Conservation (phyloP, 352 stramenopile species). For the Phytophthora sp. region DNA sequence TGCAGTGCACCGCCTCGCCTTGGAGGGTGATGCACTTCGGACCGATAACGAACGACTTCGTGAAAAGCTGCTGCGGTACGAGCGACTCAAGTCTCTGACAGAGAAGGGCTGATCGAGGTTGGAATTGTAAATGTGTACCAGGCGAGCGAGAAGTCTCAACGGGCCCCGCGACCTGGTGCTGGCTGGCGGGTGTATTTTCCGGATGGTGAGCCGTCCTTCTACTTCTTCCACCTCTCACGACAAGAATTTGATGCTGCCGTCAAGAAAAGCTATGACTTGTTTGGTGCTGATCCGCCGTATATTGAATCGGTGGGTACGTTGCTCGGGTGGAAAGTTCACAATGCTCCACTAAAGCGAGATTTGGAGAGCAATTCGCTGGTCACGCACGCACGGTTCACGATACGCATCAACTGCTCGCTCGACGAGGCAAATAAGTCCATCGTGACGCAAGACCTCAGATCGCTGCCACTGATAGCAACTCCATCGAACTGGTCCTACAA, state of each 20-base stretch:
- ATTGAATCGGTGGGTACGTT: slow-evolving; percentile 5
- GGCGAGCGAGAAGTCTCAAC: neutral
- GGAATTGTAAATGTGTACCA: neutral
- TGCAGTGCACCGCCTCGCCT: neutral
- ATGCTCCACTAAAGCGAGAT: neutral
- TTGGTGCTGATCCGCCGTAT: neutral
- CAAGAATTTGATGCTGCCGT: slow-evolving; percentile 15
- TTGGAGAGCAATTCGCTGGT: slow-evolving; percentile 1
- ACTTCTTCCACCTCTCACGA: slow-evolving; percentile 14
- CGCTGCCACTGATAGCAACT: slow-evolving; percentile 8
- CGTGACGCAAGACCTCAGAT: slow-evolving; percentile 6
- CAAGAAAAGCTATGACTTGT: neutral
- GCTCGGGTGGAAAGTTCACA: slow-evolving; percentile 28
- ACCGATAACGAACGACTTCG: neutral
- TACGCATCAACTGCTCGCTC: slow-evolving; percentile 19
- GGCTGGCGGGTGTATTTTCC: slow-evolving; percentile 12
- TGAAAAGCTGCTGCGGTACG: neutral
- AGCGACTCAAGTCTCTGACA: neutral
- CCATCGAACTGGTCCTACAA: slow-evolving; percentile 13
- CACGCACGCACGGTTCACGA: slow-evolving; percentile 21
- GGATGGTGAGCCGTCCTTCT: slow-evolving; percentile 22
- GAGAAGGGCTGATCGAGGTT: neutral
- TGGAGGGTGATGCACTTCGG: neutral
- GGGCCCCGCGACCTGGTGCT: neutral
- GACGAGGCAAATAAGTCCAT: neutral